Evolutionary conservation across 2,329 filamentous ascomycete genomes (phyloP).

Genomic region (Nakataea oryzae): DNA sequence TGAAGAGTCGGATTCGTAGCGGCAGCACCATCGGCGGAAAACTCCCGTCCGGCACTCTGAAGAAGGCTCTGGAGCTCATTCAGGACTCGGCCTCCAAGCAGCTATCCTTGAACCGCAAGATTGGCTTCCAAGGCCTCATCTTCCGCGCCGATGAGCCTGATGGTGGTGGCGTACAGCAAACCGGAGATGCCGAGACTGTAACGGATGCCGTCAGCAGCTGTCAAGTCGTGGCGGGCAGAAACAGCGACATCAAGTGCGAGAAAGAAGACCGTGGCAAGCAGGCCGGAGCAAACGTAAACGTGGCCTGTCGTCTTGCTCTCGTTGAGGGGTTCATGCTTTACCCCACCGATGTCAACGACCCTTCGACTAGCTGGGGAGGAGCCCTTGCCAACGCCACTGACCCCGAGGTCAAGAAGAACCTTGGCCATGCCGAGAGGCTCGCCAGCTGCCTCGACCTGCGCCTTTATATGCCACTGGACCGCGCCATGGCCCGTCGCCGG

Average conservation of each 20-base stretch:
- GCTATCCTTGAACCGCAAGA: background rate
- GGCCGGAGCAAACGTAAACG: background rate
- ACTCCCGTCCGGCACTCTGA: background rate
- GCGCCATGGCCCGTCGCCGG: slow-evolving; percentile 6
- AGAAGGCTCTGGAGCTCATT: background rate
- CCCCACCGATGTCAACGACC: background rate
- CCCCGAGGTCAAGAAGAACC: background rate
- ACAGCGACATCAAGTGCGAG: background rate
- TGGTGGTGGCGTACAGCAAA: background rate
- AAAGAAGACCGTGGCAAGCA: background rate
- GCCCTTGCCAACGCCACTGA: background rate
- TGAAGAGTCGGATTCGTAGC: background rate
- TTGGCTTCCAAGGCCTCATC: background rate
- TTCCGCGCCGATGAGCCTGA: background rate
- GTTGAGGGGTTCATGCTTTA: background rate
- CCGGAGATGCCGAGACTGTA: background rate
- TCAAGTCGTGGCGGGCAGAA: background rate
- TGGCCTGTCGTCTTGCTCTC: background rate
- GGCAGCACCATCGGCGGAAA: background rate
- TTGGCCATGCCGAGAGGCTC: background rate
- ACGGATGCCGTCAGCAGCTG: background rate
- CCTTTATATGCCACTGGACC: slow-evolving; percentile 11
- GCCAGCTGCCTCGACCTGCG: slow-evolving; percentile 7
- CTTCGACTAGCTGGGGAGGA: background rate
- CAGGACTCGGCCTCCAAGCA: background rate